A percentile compares a stretch with the other conserved stretches of the same genome.
phyloP scores from a whole-genome alignment of 768 basidiomycete species.

The Cubamyces sp. region DNA sequence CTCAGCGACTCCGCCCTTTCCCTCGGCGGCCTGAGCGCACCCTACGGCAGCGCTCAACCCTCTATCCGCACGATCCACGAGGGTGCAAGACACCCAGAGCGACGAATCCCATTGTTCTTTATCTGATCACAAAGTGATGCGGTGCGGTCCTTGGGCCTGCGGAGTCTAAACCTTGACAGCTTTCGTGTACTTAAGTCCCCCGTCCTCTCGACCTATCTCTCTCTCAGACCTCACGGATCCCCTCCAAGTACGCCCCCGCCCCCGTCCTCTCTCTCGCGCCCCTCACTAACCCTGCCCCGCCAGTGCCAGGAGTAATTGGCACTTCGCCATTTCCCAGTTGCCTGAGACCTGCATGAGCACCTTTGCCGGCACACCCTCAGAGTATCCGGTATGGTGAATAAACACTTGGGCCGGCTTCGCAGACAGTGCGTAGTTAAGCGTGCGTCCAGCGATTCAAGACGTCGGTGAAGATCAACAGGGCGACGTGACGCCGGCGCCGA shows the following conservation, averaged over 20 bases:
- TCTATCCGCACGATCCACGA: too few species aligned
- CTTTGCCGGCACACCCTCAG: neutral
- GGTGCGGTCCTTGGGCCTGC: neutral
- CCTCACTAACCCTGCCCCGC: neutral
- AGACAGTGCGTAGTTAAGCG: constrained; percentile 8
- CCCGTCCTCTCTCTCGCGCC: neutral
- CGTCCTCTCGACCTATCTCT: neutral
- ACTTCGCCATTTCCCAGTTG: neutral
- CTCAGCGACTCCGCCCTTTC: too few species aligned
- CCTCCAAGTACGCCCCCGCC: constrained; percentile 9
- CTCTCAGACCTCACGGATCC: neutral
- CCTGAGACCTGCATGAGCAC: constrained; percentile 1
- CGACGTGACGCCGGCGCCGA: constrained; percentile 11
- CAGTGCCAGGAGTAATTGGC: constrained; percentile 1
- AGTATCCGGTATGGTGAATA: neutral
- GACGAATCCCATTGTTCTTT: constrained; percentile 10
- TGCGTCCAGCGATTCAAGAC: constrained; percentile 5
- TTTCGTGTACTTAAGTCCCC: neutral
- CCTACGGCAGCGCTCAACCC: too few species aligned
- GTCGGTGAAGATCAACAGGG: constrained; percentile 16
- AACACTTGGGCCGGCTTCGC: neutral
- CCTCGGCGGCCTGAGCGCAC: too few species aligned
- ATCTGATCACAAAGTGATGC: constrained; percentile 17
- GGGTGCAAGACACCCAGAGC: too few species aligned
- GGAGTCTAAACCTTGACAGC: constrained; percentile 15